Conservation (phyloP, 345 rosid genomes). For the Gossypium thurberi region DNA sequence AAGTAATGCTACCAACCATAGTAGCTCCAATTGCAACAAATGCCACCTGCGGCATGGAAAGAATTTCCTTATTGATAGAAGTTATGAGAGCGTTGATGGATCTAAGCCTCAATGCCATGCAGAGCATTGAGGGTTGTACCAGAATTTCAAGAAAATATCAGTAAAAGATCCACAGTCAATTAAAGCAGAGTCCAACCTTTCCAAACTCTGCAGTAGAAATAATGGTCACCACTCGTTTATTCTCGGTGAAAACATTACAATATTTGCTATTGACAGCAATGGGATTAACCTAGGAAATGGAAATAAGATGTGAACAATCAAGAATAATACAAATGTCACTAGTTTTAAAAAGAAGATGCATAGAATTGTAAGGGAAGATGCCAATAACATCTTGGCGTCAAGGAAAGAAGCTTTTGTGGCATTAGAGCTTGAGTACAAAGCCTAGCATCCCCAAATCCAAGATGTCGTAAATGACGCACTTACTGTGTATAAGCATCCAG, state of each 20-base stretch:
- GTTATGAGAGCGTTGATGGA: background rate
- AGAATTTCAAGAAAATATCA: background rate
- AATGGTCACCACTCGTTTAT: slow-evolving; percentile 63
- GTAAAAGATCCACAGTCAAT: background rate
- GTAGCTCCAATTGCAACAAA: slow-evolving; percentile 95
- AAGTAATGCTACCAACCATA: slow-evolving; percentile 88
- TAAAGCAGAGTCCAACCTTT: slow-evolving; percentile 45
- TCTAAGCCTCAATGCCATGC: background rate
- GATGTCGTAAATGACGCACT: slow-evolving; percentile 3
- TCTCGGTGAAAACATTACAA: slow-evolving; percentile 91
- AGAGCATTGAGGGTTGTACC: background rate
- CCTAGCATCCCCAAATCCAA: background rate
- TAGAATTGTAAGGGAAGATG: background rate
- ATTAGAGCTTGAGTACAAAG: too few species aligned
- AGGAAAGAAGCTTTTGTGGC: background rate
- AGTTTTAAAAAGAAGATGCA: background rate
- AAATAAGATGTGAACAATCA: background rate
- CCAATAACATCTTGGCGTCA: background rate
- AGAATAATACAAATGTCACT: background rate
- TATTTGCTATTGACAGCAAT: slow-evolving; percentile 92
- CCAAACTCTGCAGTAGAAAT: slow-evolving; percentile 75
- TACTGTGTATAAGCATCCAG: slow-evolving; percentile 83
- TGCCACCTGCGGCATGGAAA: slow-evolving; percentile 53
- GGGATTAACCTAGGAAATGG: slow-evolving; percentile 68
- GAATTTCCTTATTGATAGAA: background rate